These are phyloP conservation scores for Murraya koenigii DNA, from an alignment of 345 rosid species.

Conservation along the genomic window DNA sequence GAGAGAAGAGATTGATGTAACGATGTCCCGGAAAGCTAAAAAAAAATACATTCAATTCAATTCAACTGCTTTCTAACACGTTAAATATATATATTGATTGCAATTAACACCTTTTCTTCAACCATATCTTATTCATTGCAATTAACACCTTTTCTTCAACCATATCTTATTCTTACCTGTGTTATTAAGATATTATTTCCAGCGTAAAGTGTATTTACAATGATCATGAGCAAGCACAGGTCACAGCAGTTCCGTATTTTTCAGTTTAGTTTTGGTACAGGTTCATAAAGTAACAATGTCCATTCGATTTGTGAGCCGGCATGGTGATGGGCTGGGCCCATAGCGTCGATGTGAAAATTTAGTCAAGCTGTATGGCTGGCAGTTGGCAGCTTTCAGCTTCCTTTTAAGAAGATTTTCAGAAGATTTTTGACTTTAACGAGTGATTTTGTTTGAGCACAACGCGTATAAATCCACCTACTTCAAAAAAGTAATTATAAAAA, in stretches of 20 bases:
- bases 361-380: conserved; percentile 21
- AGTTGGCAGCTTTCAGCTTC: conserved; percentile 20
- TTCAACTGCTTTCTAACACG: conserved; percentile 20
- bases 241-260: neutral
- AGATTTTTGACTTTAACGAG: neutral
- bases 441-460: neutral
- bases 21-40: conserved; percentile 14
- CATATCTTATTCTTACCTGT: neutral
- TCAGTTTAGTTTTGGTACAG: neutral
- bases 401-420: neutral
- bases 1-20: neutral
- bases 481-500: too few species aligned
- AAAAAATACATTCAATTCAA: conserved; percentile 21
- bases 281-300: neutral
- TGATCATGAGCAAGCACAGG: too few species aligned
- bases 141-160: neutral
- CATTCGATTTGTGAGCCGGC: neutral
- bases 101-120: too few species aligned
- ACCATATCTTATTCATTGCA: neutral
- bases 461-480: too few species aligned
- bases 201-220: neutral
- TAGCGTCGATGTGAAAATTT: neutral
- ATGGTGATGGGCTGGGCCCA: neutral
- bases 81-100: neutral
- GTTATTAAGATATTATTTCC: neutral